phyloP scores from a whole-genome alignment of 2,329 filamentous ascomycete species.

The Exutisphaerella laricina region DNA sequence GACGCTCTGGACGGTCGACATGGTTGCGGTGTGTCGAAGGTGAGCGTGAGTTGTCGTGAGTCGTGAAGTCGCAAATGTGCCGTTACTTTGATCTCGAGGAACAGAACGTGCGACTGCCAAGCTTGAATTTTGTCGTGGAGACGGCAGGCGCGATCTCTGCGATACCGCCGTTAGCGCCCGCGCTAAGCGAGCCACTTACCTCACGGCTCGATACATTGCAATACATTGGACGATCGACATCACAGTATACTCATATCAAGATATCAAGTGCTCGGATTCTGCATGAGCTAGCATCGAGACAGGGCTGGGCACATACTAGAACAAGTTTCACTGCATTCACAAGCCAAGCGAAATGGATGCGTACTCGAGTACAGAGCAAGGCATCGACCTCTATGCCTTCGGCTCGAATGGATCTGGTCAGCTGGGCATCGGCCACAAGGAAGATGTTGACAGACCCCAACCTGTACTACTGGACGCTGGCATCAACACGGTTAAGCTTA shows the following conservation, averaged over 20 bases:
- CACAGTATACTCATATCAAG: too few species aligned
- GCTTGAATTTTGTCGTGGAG: neutral
- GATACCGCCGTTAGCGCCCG: constrained; percentile 1
- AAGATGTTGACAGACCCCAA: constrained; percentile 37
- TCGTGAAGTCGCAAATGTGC: constrained; percentile 8
- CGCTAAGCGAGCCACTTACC: too few species aligned
- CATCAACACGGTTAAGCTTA: neutral
- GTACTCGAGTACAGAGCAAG: neutral
- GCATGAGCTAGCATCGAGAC: too few species aligned
- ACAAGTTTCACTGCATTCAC: too few species aligned
- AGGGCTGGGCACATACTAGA: too few species aligned
- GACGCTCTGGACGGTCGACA: constrained; percentile 60
- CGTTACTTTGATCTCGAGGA: too few species aligned
- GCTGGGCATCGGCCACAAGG: constrained; percentile 42
- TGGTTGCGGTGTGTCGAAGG: constrained; percentile 38
- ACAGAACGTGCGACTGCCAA: constrained; percentile 4
- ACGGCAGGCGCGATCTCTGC: neutral
- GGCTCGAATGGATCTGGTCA: constrained; percentile 52
- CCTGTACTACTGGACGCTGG: constrained; percentile 4
- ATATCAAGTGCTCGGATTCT: too few species aligned
- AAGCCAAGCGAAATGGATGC: too few species aligned
- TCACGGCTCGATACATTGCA: too few species aligned
- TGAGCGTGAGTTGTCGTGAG: constrained; percentile 3
- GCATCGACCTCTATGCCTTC: constrained; percentile 28
- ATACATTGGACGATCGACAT: neutral